These are phyloP conservation scores for apple (Malus domestica) DNA, from an alignment of 306 rosid species.

Conservation along the genomic window DNA sequence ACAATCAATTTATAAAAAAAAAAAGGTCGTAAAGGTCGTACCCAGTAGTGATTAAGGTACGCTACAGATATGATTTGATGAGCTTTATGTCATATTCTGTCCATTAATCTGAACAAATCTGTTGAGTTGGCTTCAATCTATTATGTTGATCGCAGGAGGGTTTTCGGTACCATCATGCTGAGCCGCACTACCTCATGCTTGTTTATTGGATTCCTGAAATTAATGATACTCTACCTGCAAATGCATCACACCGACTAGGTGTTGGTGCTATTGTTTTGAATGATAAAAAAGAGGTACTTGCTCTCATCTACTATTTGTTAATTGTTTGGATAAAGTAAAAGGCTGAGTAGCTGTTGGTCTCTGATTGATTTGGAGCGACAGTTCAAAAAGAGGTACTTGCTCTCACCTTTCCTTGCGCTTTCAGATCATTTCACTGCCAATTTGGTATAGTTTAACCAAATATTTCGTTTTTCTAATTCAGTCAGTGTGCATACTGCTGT, in stretches of 20 bases:
- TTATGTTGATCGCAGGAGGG: conserved; percentile 50
- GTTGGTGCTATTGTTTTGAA: conserved; percentile 69
- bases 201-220: conserved; percentile 71
- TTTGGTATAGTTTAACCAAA: not conserved
- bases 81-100: not conserved
- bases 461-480: not conserved
- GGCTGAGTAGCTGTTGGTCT: not conserved
- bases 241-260: conserved; percentile 76
- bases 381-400: not conserved
- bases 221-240: conserved; percentile 60
- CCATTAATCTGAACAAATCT: not conserved
- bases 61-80: not conserved
- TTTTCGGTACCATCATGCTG: conserved; percentile 87
- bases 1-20: not conserved
- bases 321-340: not conserved
- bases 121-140: not conserved
- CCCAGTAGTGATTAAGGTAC: not conserved
- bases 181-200: conserved; percentile 81
- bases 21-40: not conserved
- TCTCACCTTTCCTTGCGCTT: not conserved
- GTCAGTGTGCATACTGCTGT: not conserved
- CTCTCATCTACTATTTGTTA: not conserved
- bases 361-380: not conserved
- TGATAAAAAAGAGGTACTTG: conserved; percentile 60
- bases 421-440: too few species aligned